Evolutionary conservation across 768 basidiomycete species (phyloP), one percentile per base, ranked within the genome.

Genomic region (Coprinellus micaceus): DNA sequence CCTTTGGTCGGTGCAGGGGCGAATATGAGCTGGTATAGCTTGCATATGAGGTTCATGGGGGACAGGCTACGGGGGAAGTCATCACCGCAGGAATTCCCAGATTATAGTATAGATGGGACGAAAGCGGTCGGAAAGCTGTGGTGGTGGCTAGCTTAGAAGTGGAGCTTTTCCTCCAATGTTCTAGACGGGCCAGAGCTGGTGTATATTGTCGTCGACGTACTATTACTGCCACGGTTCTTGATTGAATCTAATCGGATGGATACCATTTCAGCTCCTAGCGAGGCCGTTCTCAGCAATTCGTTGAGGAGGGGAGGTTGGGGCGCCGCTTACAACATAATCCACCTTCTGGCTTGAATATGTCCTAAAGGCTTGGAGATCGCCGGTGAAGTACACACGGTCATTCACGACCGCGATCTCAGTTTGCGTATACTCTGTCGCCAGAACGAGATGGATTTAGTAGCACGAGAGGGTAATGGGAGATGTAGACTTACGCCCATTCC

Each of bases 1-100:
- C 77, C 76, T 36, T 67, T 94, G 4, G 65, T 91, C 13, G 89
- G 91, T 0, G 88, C 86, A 1, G 82, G 87, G 0, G 67, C 78
- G 9, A 71, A 68, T 19, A 73, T 84, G 68, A 82, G 87, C 3
- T 91, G 89, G 89, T 88, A 91, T 68, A 66, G 67, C 17, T 72
- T 87, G 19, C 72, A 73, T 59, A 82, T 94, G 66, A 75, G 84
- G 54, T 67, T 71, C 26, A 63, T 88, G 28, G 77, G 84, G 57
- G 29, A 54, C 33, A 48, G 11, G 58, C 55, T 25, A 46, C 44
- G 6, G 60, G 54, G 47, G 15, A 26, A 15, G 13, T 22, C 45
- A 11, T 22, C 13, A 6, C 24, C 24, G 13, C 33, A n/a, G 6
- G 24, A 36, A 10, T 57, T 52, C 36, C 61, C 67, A 10, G 59